Evolutionary conservation across 768 basidiomycete species (phyloP).

Genomic region (Krasilnikovozyma curviuscula): DNA sequence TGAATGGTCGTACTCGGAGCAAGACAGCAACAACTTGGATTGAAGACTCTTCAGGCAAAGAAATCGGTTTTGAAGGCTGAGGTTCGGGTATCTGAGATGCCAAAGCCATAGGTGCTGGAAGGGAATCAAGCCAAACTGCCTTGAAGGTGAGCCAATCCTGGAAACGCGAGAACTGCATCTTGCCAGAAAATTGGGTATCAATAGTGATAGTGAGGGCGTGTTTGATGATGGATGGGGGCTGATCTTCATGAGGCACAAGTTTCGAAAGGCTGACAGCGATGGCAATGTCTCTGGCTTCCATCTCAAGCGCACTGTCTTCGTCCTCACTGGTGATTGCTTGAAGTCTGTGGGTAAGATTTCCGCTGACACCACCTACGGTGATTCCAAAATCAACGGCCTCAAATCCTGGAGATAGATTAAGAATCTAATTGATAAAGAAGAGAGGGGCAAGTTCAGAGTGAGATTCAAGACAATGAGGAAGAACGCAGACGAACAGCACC

Average conservation of each 20-base stretch:
- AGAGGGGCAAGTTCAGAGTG: too few relatives aligned
- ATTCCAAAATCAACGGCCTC: constrained; percentile 56
- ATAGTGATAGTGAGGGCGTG: constrained; percentile 52
- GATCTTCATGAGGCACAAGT: constrained; percentile 30
- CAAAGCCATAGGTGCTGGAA: constrained; percentile 35
- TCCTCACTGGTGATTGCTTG: background rate
- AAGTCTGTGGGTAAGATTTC: constrained; percentile 50
- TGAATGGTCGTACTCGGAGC: constrained; percentile 50
- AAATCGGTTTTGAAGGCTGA: constrained; percentile 14
- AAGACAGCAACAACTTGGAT: constrained; percentile 38
- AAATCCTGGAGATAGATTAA: constrained; percentile 55
- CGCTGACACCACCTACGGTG: constrained; percentile 57
- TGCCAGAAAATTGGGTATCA: constrained; percentile 69
- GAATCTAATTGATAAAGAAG: too few relatives aligned
- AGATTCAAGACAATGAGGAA: too few relatives aligned
- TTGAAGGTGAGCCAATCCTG: constrained; percentile 90
- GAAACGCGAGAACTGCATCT: constrained; percentile 60
- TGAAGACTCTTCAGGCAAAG: constrained; percentile 24
- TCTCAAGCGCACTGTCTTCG: constrained; percentile 33
- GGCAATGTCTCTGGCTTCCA: constrained; percentile 46
- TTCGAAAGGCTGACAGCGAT: constrained; percentile 51
- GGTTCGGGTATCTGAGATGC: constrained; percentile 19
- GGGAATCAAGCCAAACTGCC: constrained; percentile 79
- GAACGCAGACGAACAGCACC: too few relatives aligned
- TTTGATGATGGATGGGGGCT: constrained; percentile 19